These are phyloP conservation scores for Collybiopsis confluens DNA, from an alignment of 768 basidiomycete species.

Conservation along the genomic window DNA sequence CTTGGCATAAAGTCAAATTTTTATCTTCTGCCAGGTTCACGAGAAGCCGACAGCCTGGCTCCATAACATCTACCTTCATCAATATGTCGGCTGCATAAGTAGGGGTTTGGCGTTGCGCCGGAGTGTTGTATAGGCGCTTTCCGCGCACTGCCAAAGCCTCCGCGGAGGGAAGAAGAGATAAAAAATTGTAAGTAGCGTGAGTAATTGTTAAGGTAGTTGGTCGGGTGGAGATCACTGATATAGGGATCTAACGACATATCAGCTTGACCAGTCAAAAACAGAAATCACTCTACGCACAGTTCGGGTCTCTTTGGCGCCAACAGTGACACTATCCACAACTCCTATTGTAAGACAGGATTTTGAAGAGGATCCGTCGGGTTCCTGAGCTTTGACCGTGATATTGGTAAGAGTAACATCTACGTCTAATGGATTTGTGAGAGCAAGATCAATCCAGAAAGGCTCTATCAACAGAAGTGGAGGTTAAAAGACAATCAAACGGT, in stretches of 20 bases:
- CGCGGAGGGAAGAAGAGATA: slow-evolving; percentile 61
- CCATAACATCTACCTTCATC: slow-evolving; percentile 58
- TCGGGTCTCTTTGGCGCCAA: slow-evolving; percentile 62
- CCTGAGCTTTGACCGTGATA: slow-evolving; percentile 51
- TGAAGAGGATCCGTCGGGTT: slow-evolving; percentile 27
- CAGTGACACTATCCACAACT: slow-evolving; percentile 52
- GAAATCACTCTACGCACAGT: slow-evolving; percentile 39
- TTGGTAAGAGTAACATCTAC: slow-evolving; percentile 67
- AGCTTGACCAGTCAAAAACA: neutral
- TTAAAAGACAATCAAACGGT: neutral
- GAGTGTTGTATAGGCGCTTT: slow-evolving; percentile 70
- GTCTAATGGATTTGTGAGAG: slow-evolving; percentile 67
- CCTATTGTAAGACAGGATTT: slow-evolving; percentile 51
- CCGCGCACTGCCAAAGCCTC: slow-evolving; percentile 74
- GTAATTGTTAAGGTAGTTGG: slow-evolving; percentile 54
- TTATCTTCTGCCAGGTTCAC: slow-evolving; percentile 53
- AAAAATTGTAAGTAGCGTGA: slow-evolving; percentile 62
- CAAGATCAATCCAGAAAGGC: slow-evolving; percentile 72
- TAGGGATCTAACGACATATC: slow-evolving; percentile 44
- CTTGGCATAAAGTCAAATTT: slow-evolving; percentile 53
- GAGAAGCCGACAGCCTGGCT: slow-evolving; percentile 60
- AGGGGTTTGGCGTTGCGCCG: slow-evolving; percentile 59
- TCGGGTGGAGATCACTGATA: slow-evolving; percentile 52
- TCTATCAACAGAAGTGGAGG: slow-evolving; percentile 37
- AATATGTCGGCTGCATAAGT: slow-evolving; percentile 69